Evolutionary conservation across 2,329 filamentous ascomycete genomes (phyloP).

Genomic region (Chrysosporium keratinophilum): DNA sequence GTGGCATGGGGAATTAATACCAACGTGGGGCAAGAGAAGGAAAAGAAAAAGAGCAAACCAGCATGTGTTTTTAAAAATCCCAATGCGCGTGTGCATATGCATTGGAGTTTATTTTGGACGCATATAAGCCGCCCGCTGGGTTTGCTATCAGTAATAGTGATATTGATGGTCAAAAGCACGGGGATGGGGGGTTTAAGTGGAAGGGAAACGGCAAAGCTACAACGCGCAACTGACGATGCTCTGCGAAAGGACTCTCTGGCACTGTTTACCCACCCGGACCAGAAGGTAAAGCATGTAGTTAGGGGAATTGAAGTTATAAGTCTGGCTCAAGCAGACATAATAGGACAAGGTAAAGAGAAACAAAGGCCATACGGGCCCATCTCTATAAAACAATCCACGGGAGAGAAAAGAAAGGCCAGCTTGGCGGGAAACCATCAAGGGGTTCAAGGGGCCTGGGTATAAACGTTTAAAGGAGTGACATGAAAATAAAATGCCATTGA

Average conservation of each 20-base stretch:
- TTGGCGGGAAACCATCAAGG: background rate
- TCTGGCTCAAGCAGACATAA: too few relatives aligned
- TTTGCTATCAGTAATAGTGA: background rate
- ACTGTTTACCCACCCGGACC: too few relatives aligned
- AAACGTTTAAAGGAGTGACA: constrained; percentile 10
- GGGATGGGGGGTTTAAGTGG: too few relatives aligned
- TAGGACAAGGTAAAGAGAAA: too few relatives aligned
- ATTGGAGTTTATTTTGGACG: constrained; percentile 2
- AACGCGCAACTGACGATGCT: too few relatives aligned
- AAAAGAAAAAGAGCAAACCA: background rate
- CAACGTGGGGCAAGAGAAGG: background rate
- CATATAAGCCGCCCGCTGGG: constrained; percentile 10
- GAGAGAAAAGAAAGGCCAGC: background rate
- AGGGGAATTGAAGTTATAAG: too few relatives aligned
- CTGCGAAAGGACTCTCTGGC: too few relatives aligned
- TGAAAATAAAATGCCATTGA: constrained; percentile 6
- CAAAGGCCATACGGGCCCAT: too few relatives aligned
- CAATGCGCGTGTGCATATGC: background rate
- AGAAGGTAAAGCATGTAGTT: too few relatives aligned
- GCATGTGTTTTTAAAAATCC: too few relatives aligned
- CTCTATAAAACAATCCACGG: background rate
- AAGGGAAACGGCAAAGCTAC: too few relatives aligned
- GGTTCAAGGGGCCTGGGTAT: background rate
- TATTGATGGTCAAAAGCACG: background rate
- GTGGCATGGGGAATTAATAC: background rate